Evolutionary conservation across 2,329 filamentous ascomycete species (phyloP), one percentile per base, ranked within the genome.

Genomic region (Aspergillus udagawae): DNA sequence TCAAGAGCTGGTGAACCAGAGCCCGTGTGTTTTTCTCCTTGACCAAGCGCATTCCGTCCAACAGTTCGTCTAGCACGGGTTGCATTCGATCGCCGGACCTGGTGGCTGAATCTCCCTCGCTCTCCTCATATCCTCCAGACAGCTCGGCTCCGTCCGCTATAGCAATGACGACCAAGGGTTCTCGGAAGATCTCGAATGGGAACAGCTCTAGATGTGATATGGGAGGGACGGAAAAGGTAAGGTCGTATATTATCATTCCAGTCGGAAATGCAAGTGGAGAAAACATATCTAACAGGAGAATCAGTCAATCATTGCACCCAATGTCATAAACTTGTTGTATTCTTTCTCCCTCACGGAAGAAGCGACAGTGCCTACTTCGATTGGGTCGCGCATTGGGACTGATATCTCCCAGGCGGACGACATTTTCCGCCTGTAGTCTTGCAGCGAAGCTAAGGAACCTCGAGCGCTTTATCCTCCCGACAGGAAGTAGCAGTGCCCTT

Each of bases 151-250:
- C 91, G 74, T 97, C 93, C 17, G 91, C 90, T 57, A 97, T 81
- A 3, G 91, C 93, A 60, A 99, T 83, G 27, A 97, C 82, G 52
- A 89, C 85, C 54, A 97, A 80, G 8, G 91, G 89, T 72, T 96
- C 91, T 65, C 92, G 85, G 73, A 91, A 96, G 47, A 93, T 80
- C 72, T 99, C 94, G 78, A 97, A 97, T 1, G 94, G 92, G 41
- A 89, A 89, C 44, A 96, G 78, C 21, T 90, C 83, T 47, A 91
- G 80, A 70, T 96, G 91, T 32, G 90, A 91, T 32, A 86, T 82
- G n/a, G 90, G 86, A 25, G 91, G 89, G 55, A 89, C 80, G 67
- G 91, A 88, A 59, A 90, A 91, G 57, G 89, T 87, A 60, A 97
- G 83, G 72, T 96, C 89, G 81, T 94, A 97, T 67, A 97, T 83